Evolutionary conservation across 345 rosid genomes (phyloP), one percentile per base, ranked within the genome.

Genomic region (Populus davidiana): DNA sequence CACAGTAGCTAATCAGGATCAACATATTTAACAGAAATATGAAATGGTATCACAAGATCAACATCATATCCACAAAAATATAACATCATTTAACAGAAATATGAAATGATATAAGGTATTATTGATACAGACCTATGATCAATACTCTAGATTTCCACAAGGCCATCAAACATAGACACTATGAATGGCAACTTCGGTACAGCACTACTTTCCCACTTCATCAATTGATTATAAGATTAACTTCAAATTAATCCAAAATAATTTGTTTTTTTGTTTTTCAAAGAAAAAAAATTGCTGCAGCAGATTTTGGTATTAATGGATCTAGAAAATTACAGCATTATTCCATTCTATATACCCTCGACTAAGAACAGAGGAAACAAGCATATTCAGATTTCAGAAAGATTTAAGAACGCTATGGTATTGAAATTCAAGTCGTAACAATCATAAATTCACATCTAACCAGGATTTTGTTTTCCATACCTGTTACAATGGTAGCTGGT

Each of bases 391-490:
- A 47, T 39, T 39, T 39, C 43, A 65, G 18, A 20, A 21, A 6
- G 35, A 62, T 16, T 31, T 8, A 33, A 49, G 59, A 47, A 5
- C 6, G 52, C 52, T 44, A 36, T 17, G n/a, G 21, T 56, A 54
- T 36, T 36, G 67, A 72, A 29, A 50, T 50, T 54, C 44, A 75
- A 21, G 29, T 23, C 33, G n/a, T 20, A 64, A 74, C 27, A 14
- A 27, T 17, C 78, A 65, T 66, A 47, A 47, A 75, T 41, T 41
- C 3, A 41, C 44, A 33, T 66, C 63, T 47, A 20, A 47, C 39
- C 38, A 74, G 77, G 43, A 39, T 56, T 69, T 29, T 76, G 5
- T 43, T 74, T 39, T 41, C 1, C 44, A 41, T 62, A 59, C 79
- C 79, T 20, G 68, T 41, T 56, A 76, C 49, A 76, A 47, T 59